These are phyloP conservation scores for Pestalotiopsis fici DNA, from an alignment of 2,329 filamentous ascomycete species.

Conservation along the genomic window DNA sequence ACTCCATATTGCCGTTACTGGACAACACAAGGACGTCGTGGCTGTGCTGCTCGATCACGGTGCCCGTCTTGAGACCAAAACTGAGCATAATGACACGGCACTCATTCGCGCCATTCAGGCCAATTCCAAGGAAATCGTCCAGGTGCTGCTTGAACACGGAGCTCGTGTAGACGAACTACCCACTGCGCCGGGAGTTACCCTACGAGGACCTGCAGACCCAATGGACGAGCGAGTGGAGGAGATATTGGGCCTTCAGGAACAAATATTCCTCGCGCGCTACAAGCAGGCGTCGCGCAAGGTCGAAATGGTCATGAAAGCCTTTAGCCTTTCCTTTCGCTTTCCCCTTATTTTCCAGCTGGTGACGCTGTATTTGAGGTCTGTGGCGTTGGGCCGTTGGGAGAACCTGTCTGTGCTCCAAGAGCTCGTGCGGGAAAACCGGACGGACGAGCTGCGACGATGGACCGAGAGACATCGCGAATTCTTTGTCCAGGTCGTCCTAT, in stretches of 20 bases:
- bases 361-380: constrained; percentile 19
- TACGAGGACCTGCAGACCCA: constrained; percentile 18
- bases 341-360: constrained; percentile 18
- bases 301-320: background rate
- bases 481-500: background rate
- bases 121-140: constrained; percentile 15
- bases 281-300: background rate
- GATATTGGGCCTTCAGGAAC: constrained; percentile 19
- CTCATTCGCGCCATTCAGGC: constrained; percentile 8
- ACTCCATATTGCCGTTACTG: constrained; percentile 12
- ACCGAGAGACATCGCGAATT: constrained; percentile 3
- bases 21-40: background rate
- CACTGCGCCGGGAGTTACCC: constrained; percentile 16
- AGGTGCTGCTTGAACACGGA: constrained; percentile 19
- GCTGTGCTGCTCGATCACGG: background rate
- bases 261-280: background rate
- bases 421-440: constrained; percentile 20
- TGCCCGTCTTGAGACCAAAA: background rate
- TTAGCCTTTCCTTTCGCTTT: background rate
- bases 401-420: constrained; percentile 20
- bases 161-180: constrained; percentile 17
- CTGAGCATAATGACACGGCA: constrained; percentile 2
- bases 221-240: constrained; percentile 21
- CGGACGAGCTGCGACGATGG: constrained; percentile 20
- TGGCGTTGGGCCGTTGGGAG: constrained; percentile 21